phyloP scores from a whole-genome alignment of 305 asterid genomes.

The Fraxinus paxiana region DNA sequence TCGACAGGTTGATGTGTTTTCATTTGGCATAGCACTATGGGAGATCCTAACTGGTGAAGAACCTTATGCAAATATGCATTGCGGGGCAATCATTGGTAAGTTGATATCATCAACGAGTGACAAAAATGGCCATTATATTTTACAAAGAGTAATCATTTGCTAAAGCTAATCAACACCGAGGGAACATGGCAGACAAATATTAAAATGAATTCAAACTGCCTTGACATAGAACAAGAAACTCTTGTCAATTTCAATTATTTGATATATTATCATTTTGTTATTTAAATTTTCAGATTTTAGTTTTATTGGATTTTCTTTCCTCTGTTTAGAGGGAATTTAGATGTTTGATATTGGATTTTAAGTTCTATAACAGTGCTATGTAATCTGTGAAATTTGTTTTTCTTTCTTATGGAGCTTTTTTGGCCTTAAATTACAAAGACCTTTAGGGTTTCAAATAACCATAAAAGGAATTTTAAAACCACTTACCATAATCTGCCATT shows the following conservation, averaged over 20 bases:
- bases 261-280: background rate
- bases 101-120: slow-evolving; percentile 15
- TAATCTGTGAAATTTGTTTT: background rate
- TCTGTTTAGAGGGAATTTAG: background rate
- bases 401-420: background rate
- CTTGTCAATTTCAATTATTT: background rate
- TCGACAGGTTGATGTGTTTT: slow-evolving; percentile 73
- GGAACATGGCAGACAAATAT: background rate
- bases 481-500: background rate
- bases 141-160: slow-evolving; percentile 2
- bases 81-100: slow-evolving; percentile 74
- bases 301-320: background rate
- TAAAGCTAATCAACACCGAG: background rate
- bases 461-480: background rate
- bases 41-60: slow-evolving; percentile 77
- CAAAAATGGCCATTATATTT: background rate
- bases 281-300: background rate
- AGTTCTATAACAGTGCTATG: background rate
- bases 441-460: background rate
- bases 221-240: background rate
- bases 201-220: background rate
- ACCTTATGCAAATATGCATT: slow-evolving; percentile 78
- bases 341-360: background rate
- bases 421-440: background rate
- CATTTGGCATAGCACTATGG: slow-evolving; percentile 76